Conservation (phyloP, 805 yeast species). For the Metschnikowia lunata region DNA sequence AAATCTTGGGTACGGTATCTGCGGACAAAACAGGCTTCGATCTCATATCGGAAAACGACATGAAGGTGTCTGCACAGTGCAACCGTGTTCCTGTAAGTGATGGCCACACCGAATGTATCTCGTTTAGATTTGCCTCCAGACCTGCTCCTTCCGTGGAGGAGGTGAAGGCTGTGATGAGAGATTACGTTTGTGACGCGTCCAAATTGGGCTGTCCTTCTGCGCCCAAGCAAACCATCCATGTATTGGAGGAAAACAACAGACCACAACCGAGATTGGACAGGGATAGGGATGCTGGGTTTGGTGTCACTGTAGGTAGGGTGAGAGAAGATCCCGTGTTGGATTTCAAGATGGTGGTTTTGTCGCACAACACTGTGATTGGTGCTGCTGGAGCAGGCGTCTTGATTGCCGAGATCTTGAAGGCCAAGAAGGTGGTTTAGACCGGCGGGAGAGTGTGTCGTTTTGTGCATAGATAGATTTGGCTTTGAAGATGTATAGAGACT, state of each 20-base stretch:
- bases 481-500: too few species aligned
- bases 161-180: slow-evolving; percentile 63
- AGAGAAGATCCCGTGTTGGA: slow-evolving; percentile 93
- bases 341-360: slow-evolving; percentile 92
- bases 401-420: slow-evolving; percentile 85
- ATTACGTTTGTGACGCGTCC: slow-evolving; percentile 80
- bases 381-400: slow-evolving; percentile 98
- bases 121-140: slow-evolving; percentile 73
- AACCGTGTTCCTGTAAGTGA: slow-evolving; percentile 96
- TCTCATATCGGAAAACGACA: slow-evolving; percentile 59
- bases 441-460: too few species aligned
- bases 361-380: slow-evolving; percentile 96
- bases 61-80: slow-evolving; percentile 92
- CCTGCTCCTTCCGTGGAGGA: slow-evolving; percentile 84
- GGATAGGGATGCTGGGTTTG: slow-evolving; percentile 89
- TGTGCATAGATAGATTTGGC: too few species aligned
- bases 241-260: slow-evolving; percentile 84
- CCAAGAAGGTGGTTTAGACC: slow-evolving; percentile 63
- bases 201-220: slow-evolving; percentile 83
- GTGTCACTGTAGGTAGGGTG: slow-evolving; percentile 91
- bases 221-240: slow-evolving; percentile 88
- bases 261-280: slow-evolving; percentile 98
- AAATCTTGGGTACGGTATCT: slow-evolving; percentile 73
- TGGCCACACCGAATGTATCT: slow-evolving; percentile 95
- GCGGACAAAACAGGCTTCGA: slow-evolving; percentile 50